These are phyloP conservation scores for Penicillium hordei DNA, from an alignment of 2,329 filamentous ascomycete genomes.

Conservation along the genomic window DNA sequence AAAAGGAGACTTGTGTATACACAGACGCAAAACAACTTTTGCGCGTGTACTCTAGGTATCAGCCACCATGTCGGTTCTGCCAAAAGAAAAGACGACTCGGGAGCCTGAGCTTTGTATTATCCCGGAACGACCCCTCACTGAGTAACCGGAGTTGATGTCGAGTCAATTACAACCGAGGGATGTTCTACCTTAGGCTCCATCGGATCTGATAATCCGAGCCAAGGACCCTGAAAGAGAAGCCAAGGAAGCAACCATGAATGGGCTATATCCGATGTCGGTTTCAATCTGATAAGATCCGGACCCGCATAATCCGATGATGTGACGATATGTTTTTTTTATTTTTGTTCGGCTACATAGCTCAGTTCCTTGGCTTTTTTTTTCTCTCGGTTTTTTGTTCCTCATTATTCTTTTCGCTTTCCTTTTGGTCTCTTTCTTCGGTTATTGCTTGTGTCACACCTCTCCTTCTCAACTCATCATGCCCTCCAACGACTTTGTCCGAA, in stretches of 20 bases:
- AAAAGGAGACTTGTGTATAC: no score
- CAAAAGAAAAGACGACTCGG: neutral
- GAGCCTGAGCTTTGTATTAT: neutral
- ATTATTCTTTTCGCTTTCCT: neutral
- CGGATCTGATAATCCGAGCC: conserved; percentile 4
- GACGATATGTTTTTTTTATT: neutral
- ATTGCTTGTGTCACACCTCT: neutral
- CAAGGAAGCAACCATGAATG: neutral
- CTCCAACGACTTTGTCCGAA: conserved; percentile 27
- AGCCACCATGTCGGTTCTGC: neutral
- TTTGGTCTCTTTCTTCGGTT: neutral
- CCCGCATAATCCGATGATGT: conserved; percentile 1
- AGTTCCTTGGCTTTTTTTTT: neutral
- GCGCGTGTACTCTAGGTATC: neutral
- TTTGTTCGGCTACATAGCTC: neutral
- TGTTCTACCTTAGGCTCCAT: neutral
- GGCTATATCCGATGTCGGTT: conserved; percentile 9
- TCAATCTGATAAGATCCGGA: conserved; percentile 14
- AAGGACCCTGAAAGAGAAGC: conserved; percentile 2
- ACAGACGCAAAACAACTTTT: neutral
- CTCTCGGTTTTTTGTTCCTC: neutral
- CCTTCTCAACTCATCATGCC: conserved; percentile 21
- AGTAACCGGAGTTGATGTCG: neutral
- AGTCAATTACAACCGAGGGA: neutral
- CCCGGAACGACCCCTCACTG: neutral